Evolutionary conservation across 2,329 filamentous ascomycete species (phyloP), one percentile per base, ranked within the genome.

Genomic region (Endocalyx cinctus): DNA sequence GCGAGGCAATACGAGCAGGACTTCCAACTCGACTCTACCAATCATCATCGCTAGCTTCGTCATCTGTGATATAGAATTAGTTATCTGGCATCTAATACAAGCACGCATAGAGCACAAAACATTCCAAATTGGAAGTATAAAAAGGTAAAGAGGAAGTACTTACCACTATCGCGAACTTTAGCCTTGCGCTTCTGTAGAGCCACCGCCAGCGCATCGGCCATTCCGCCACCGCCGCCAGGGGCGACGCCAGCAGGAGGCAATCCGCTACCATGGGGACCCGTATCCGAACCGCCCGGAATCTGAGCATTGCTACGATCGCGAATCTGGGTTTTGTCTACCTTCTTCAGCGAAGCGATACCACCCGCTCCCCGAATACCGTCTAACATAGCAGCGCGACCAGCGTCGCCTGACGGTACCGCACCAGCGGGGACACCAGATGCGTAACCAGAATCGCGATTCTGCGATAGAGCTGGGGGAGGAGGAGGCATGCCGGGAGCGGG

Each of bases 141-240:
- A 17, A 14, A 28, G 14, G 16, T 50, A 6, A 13, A 32, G 31
- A 7, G 13, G 17, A 32, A 31, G 38, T 37, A 82, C 86, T 79
- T 78, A 96, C 90, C 90, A 71, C 87, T 94, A 59, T 86, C 83
- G 64, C 86, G 87, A 58, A 96, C 90, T 71, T 94, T 95, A 62
- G 87, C 79, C 70, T 96, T 96, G 60, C 90, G 75, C 65, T 86
- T 84, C 54, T 82, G 78, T 50, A 89, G 62, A 37, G 83, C 84
- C 39, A 79, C 82, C 39, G 86, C 86, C 48, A 95, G 65, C 29
- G 87, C 89, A 64, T 84, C 87, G 15, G 87, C 87, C 73, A 96
- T 77, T 22, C 78, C 81, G 35, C 79, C 73, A 13, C 69, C 72
- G 27, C 72, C 72, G 31, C 66, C 58, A 30, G 68, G 57, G n/a